Conservation (phyloP, 768 basidiomycete species). For the Suillus luteus region DNA sequence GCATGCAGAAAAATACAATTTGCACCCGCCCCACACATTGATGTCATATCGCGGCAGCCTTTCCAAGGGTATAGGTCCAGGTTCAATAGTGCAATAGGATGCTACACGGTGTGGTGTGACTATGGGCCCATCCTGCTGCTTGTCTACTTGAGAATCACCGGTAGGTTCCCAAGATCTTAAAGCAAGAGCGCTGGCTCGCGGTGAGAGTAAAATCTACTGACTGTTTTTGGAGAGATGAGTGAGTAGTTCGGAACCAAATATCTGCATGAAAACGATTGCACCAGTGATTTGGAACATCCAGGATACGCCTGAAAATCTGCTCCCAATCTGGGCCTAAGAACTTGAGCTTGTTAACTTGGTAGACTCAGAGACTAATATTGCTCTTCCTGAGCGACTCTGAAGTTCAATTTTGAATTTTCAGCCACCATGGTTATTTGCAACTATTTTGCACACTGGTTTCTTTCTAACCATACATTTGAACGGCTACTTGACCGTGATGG, state of each 20-base stretch:
- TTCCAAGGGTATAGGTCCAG: neutral
- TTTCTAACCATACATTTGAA: conserved; percentile 5
- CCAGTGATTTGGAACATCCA: neutral
- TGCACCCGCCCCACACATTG: neutral
- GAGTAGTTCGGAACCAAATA: neutral
- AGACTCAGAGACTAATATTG: neutral
- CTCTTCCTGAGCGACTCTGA: neutral
- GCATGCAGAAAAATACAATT: neutral
- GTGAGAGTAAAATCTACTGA: neutral
- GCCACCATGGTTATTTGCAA: conserved; percentile 1
- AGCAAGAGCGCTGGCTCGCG: neutral
- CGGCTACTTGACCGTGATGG: conserved; percentile 44
- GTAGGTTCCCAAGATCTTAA: neutral
- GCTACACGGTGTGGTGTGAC: neutral
- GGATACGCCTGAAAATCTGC: neutral
- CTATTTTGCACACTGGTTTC: conserved; percentile 1
- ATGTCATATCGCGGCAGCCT: neutral
- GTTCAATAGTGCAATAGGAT: neutral
- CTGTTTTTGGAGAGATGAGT: neutral
- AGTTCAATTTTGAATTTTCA: neutral
- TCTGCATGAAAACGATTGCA: neutral
- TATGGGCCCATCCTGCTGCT: neutral
- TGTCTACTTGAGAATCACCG: neutral
- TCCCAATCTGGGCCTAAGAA: neutral
- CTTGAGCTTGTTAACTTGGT: neutral